Evolutionary conservation across 176 grass and related monocot genomes (phyloP), one percentile per base, ranked within the genome.

Genomic region (Eragrostis curvula): DNA sequence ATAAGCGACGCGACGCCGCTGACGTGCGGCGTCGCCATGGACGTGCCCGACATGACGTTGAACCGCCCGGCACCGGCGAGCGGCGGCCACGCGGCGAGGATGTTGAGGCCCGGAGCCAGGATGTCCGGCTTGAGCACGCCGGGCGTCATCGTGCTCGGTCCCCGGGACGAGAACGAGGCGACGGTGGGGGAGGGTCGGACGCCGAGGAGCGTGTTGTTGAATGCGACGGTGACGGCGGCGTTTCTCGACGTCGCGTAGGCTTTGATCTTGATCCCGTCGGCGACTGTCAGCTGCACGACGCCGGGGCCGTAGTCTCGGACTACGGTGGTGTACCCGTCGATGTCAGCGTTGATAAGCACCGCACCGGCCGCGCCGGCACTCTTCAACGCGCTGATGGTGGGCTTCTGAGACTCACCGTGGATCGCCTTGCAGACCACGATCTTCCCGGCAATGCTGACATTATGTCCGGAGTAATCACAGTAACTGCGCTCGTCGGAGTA

Each of bases 81-180:
- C 2, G 58, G 67, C 0, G 82, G 85, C 82, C 79, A 94, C 2
- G 85, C 88, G 0, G 72, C 88, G 11, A 93, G 84, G 73, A 90
- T 80, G 85, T 90, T 87, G 50, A 90, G 81, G 3, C 91, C 91
- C 0, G 91, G 91, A 0, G 81, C 82, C 2, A 85, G 21, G 14
- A 94, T 66, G 81, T 94, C 88, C 2, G 91, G 91, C 85, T 94
- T 94, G 27, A 91, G 79, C 8, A 94, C 77, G 18, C 82, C 88
- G 0, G 68, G 67, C 13, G 8, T 57, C 13, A 18, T 1, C 0
- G 0, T 2, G 40, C 74, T 78, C 3, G 88, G 91, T 7, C 88
- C 91, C 9, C 85, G 44, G 12, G 92, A 91, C 28, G 92, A 94
- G 74, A 94, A 94, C 3, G 41, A 36, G 0, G 82, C 63, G 0